Evolutionary conservation across 306 rosid genomes (phyloP).

Genomic region (Castanea mollissima): DNA sequence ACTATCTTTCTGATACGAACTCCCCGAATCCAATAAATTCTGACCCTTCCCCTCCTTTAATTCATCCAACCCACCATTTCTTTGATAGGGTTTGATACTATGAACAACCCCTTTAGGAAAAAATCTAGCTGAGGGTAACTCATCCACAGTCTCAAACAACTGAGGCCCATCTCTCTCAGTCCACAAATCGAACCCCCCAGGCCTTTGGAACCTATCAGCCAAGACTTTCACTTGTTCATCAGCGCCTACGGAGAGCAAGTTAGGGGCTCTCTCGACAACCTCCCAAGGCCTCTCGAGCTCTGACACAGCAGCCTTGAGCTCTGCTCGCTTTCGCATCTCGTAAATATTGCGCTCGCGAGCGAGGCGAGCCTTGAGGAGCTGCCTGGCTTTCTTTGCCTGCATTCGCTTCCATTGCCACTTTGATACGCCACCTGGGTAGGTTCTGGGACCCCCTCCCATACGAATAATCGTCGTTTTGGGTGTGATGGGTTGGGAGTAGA

Average conservation of each 20-base stretch:
- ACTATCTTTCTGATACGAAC: constrained; percentile 21
- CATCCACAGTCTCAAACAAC: constrained; percentile 70
- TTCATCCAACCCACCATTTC: constrained; percentile 39
- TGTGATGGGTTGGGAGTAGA: constrained; percentile 9
- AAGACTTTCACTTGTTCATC: constrained; percentile 91
- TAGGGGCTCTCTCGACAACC: constrained; percentile 68
- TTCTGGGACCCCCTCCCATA: constrained; percentile 99
- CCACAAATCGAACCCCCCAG: constrained; percentile 94
- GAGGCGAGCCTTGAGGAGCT: constrained; percentile 80
- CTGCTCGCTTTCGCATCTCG: constrained; percentile 97
- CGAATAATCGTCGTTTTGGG: constrained; percentile 50
- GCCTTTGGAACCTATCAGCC: constrained; percentile 85
- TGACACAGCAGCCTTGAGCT: constrained; percentile 80
- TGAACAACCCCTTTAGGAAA: constrained; percentile 97
- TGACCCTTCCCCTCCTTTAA: constrained; percentile 10
- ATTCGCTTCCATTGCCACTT: constrained; percentile 99
- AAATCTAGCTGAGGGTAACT: constrained; percentile 83
- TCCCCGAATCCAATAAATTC: constrained; percentile 15
- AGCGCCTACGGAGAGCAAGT: constrained; percentile 65
- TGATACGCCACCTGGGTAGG: constrained; percentile 88
- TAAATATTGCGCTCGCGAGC: constrained; percentile 84
- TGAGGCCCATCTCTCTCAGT: constrained; percentile 78
- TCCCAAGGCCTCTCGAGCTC: constrained; percentile 98
- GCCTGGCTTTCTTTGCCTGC: constrained; percentile 88
- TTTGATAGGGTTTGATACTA: constrained; percentile 67